Evolutionary conservation across 257 asterid species (phyloP).

Genomic region (Solanum lignicaule): DNA sequence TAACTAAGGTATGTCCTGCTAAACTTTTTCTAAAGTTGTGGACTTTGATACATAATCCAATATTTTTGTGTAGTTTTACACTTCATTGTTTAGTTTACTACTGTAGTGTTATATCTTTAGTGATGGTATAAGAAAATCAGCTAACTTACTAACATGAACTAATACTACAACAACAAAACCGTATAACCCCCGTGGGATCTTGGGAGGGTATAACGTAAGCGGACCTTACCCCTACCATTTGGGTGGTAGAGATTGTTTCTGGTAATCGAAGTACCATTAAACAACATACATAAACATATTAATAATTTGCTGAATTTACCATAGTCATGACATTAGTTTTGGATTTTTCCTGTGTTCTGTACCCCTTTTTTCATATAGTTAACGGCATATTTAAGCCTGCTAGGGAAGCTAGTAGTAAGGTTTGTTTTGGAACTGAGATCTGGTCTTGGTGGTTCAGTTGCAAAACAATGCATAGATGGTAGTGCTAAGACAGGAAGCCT

Average conservation of each 20-base stretch:
- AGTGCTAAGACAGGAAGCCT: not conserved
- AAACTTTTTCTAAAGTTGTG: not conserved
- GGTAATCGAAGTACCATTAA: not conserved
- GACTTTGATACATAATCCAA: not conserved
- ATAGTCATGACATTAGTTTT: not conserved
- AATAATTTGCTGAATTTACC: not conserved
- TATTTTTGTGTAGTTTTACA: not conserved
- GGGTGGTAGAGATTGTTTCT: not conserved
- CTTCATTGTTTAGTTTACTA: not conserved
- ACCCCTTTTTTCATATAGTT: not conserved
- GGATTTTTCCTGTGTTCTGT: not conserved
- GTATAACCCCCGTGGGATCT: not conserved
- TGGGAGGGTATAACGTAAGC: not conserved
- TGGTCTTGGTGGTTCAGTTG: not conserved
- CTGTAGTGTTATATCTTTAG: not conserved
- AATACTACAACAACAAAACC: not conserved
- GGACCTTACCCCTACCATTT: not conserved
- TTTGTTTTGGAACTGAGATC: not conserved
- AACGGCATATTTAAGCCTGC: not conserved
- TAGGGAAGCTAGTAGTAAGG: not conserved
- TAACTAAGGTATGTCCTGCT: slow-evolving; percentile 53
- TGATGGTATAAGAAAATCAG: not conserved
- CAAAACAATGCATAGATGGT: not conserved
- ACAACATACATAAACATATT: not conserved
- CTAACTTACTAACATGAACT: not conserved